Conservation (phyloP, 192 early-diverging fungal species). For the Coemansia guatemalensis region DNA sequence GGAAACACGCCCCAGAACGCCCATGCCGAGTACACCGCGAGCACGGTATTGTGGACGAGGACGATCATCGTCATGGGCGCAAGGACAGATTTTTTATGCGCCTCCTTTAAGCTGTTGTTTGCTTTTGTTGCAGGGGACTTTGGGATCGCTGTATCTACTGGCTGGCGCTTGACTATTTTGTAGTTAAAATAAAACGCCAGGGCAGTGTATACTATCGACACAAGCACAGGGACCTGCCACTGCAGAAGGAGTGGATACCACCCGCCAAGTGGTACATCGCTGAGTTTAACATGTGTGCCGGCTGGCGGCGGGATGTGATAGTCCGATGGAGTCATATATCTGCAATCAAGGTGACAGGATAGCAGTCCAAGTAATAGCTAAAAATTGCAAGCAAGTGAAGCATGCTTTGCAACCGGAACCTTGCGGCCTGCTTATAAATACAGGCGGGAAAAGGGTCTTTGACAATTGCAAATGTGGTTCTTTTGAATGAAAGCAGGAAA, state of each 20-base stretch:
- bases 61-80: slow-evolving; percentile 70
- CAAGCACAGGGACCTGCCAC: slow-evolving; percentile 64
- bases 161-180: slow-evolving; percentile 13
- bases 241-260: slow-evolving; percentile 72
- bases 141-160: neutral
- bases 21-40: slow-evolving; percentile 70
- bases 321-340: neutral
- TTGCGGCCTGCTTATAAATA: neutral
- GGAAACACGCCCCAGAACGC: slow-evolving; percentile 67
- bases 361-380: neutral
- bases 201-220: slow-evolving; percentile 57
- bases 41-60: slow-evolving; percentile 71
- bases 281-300: slow-evolving; percentile 30
- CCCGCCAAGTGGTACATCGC: slow-evolving; percentile 64
- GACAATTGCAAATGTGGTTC: neutral
- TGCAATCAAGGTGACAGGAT: neutral
- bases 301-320: slow-evolving; percentile 24
- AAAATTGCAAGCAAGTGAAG: neutral
- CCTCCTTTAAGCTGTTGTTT: neutral
- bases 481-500: neutral
- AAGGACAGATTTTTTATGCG: slow-evolving; percentile 11
- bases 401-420: too few relatives aligned
- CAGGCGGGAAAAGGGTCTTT: neutral
- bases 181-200: slow-evolving; percentile 41
- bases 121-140: neutral